Percentiles rank a stretch among this genome's conserved stretches.
These are phyloP conservation scores for Eimeria acervulina DNA, from an alignment of 169 alveolate genomes.

Conservation along the genomic window DNA sequence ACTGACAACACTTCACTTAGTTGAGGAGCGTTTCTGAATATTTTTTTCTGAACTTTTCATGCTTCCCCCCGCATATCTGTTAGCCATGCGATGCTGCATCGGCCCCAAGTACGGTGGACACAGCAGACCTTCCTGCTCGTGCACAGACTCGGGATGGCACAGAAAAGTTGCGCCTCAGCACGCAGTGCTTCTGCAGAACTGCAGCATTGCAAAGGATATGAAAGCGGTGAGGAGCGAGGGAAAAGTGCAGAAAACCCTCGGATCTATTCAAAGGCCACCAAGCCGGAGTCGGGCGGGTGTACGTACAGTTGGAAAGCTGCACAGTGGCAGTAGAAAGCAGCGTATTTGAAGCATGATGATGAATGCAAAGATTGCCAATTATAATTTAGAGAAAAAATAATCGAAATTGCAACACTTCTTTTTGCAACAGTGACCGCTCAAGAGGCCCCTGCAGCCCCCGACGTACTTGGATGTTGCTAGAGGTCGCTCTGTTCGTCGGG, in stretches of 20 bases:
- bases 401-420: background rate
- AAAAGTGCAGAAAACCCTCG: background rate
- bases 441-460: conserved; percentile 65
- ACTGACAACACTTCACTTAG: too few species aligned
- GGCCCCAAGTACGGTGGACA: too few species aligned
- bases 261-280: background rate
- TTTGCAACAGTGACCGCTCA: background rate
- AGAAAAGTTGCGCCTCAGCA: background rate
- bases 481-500: conserved; percentile 19
- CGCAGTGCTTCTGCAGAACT: background rate
- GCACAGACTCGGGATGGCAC: background rate
- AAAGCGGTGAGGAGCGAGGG: background rate
- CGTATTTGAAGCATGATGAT: background rate
- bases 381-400: background rate
- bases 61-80: too few species aligned
- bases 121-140: background rate
- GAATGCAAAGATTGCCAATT: background rate
- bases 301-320: conserved; percentile 7
- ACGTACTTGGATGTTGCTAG: background rate
- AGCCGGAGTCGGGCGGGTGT: conserved; percentile 14
- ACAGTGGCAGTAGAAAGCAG: conserved; percentile 23
- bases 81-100: too few species aligned
- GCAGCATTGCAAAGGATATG: background rate
- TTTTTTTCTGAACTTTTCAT: too few species aligned
- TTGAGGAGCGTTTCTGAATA: background rate